These are phyloP conservation scores for Handroanthus guayacan DNA, from an alignment of 257 asterid species.

Conservation along the genomic window DNA sequence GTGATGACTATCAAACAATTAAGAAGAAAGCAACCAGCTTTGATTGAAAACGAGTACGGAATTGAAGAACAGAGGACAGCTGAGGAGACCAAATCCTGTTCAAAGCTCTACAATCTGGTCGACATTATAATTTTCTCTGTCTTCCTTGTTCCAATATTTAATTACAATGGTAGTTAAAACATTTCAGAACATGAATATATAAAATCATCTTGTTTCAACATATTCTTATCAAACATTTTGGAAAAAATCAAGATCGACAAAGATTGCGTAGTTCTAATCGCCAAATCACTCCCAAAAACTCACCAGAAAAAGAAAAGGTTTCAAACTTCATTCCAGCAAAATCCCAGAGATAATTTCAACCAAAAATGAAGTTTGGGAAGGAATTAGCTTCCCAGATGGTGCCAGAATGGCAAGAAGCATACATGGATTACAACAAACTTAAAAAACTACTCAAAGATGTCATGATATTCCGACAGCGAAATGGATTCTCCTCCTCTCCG, in stretches of 20 bases:
- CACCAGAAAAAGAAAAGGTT: too few species aligned
- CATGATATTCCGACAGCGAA: conserved; percentile 37
- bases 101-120: not conserved
- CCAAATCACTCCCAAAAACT: not conserved
- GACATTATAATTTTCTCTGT: not conserved
- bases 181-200: not conserved
- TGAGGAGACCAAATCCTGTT: conserved; percentile 20
- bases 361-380: conserved; percentile 87
- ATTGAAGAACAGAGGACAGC: not conserved
- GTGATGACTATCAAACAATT: not conserved
- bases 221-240: not conserved
- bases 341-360: not conserved
- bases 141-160: not conserved
- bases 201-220: not conserved
- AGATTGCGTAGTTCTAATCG: not conserved
- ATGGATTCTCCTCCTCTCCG: conserved; percentile 21
- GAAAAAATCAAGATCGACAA: not conserved
- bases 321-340: not conserved
- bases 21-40: not conserved
- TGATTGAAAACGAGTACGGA: conserved; percentile 10
- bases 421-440: conserved; percentile 72
- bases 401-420: conserved; percentile 82
- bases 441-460: conserved; percentile 59
- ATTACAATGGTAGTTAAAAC: not conserved
- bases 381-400: conserved; percentile 87